Evolutionary conservation across 108 stramenopile species (phyloP).

Genomic region (Schizochytrium sp.): DNA sequence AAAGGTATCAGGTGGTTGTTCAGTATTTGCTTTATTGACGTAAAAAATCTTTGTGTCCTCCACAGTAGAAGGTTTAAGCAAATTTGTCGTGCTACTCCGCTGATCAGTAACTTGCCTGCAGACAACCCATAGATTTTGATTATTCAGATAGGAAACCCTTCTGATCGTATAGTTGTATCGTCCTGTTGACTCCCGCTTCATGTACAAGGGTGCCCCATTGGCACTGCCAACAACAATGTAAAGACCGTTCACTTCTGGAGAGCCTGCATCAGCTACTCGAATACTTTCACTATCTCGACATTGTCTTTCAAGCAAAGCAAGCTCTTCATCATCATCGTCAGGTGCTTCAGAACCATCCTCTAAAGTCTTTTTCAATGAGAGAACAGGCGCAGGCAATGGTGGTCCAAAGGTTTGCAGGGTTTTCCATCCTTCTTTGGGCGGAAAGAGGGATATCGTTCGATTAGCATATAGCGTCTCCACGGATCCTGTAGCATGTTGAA

Average conservation of each 20-base stretch:
- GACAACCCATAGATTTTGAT: neutral
- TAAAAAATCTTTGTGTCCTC: constrained; percentile 1
- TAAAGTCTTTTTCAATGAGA: neutral
- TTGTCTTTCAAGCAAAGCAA: neutral
- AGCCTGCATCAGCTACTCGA: constrained; percentile 10
- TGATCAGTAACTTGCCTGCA: neutral
- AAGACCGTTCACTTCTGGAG: constrained; percentile 43
- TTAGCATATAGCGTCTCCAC: neutral
- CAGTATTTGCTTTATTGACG: neutral
- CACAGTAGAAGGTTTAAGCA: too few relatives aligned
- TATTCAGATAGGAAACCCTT: neutral
- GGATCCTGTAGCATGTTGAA: neutral
- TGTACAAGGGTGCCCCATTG: constrained; percentile 8
- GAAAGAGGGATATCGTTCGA: neutral
- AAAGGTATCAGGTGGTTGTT: neutral
- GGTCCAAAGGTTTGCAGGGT: neutral
- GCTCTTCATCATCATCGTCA: constrained; percentile 23
- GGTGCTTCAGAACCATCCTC: neutral
- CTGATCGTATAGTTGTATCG: constrained; percentile 1
- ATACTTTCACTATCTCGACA: neutral
- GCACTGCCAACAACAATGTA: neutral
- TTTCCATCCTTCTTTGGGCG: constrained; percentile 1
- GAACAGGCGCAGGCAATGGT: neutral
- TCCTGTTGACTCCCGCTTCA: neutral
- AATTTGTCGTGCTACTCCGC: neutral